Conservation (phyloP, 2,329 filamentous ascomycete genomes). For the Epichloe hybrida region DNA sequence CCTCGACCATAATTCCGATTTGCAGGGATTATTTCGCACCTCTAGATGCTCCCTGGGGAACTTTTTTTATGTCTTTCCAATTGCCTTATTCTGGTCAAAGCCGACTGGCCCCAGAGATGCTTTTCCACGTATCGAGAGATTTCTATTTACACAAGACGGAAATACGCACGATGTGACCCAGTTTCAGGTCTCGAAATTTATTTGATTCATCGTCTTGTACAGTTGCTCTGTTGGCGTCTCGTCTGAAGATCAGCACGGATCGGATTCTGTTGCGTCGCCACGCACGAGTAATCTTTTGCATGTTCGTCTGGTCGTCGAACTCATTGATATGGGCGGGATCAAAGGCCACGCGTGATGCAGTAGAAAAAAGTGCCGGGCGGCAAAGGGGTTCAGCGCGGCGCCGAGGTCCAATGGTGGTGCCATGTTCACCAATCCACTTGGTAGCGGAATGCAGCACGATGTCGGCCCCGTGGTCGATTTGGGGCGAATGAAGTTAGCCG, state of each 20-base stretch:
- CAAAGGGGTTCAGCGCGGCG: no score
- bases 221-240: background rate
- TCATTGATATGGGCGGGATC: background rate
- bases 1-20: background rate
- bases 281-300: background rate
- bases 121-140: background rate
- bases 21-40: background rate
- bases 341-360: background rate
- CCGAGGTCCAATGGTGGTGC: slow-evolving; percentile 60
- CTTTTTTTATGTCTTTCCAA: background rate
- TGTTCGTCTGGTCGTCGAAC: background rate
- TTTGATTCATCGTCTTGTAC: background rate
- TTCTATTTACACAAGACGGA: background rate
- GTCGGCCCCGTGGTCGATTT: slow-evolving; percentile 77
- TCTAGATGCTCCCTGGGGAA: background rate
- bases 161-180: background rate
- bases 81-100: background rate
- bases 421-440: slow-evolving; percentile 95
- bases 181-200: background rate
- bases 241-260: background rate
- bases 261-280: background rate
- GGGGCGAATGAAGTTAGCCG: slow-evolving; percentile 74
- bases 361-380: background rate
- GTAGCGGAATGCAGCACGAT: slow-evolving; percentile 91
- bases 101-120: background rate